Evolutionary conservation across 805 yeast species (phyloP).

Genomic region (Scheffersomyces lignosus): DNA sequence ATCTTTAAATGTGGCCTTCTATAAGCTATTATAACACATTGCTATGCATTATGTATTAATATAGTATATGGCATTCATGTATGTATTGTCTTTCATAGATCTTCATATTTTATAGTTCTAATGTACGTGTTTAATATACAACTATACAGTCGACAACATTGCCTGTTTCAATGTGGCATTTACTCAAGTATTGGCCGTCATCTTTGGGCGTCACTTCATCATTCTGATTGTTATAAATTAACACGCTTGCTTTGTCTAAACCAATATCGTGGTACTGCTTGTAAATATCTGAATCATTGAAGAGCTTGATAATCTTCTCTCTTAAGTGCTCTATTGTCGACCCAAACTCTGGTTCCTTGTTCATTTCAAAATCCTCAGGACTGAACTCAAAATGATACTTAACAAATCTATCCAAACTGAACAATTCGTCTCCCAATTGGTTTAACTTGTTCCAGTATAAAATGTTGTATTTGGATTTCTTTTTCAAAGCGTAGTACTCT

Average conservation of each 20-base stretch:
- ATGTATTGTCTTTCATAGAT: no score
- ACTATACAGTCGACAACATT: constrained; percentile 35
- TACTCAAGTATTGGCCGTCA: constrained; percentile 33
- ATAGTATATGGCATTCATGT: no score
- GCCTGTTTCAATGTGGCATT: constrained; percentile 43
- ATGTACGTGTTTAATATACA: constrained; percentile 6
- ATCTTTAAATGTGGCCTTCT: constrained; percentile 4
- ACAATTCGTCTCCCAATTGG: constrained; percentile 15
- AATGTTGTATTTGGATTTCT: constrained; percentile 24
- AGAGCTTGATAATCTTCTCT: constrained; percentile 52
- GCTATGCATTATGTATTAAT: no score
- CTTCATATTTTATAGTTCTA: no score
- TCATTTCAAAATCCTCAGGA: constrained; percentile 71
- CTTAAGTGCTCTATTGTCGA: constrained; percentile 66
- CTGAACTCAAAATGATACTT: constrained; percentile 74
- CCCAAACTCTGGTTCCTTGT: constrained; percentile 64
- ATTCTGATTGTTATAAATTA: constrained; percentile 28
- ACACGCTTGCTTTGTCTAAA: constrained; percentile 15
- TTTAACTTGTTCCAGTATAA: constrained; percentile 21
- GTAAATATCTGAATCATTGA: constrained; percentile 41
- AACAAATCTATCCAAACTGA: constrained; percentile 28
- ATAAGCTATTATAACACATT: no score
- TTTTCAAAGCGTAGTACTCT: constrained; percentile 28
- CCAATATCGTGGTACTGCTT: constrained; percentile 11
- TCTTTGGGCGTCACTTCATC: constrained; percentile 21